Base-by-base conservation (phyloP, 495 filamentous ascomycete species). In the Penicillium tannophilum region DNA sequence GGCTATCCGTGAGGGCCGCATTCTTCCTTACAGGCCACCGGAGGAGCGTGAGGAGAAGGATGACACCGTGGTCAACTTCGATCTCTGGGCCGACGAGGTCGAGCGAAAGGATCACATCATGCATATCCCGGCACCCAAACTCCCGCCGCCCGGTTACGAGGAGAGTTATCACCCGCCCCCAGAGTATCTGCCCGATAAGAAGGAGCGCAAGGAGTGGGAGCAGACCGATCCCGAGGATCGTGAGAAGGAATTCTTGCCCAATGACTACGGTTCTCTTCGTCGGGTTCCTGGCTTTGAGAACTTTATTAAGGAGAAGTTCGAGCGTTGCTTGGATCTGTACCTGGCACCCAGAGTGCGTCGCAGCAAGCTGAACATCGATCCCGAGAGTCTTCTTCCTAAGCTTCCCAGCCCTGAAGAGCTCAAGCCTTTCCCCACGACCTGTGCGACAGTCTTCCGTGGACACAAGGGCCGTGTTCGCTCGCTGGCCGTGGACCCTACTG, bases 351-450 rank as follows among this genome's bases (percentile, higher is more conserved):
- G 94, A 61, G 87, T 98, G 55, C 86, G 95, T 54, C 87, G 93
- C 63, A 97, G 90, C 76, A 91, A 93, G 72, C 82, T 98, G 65
- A 96, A 97, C 73, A 97, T 98, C 66, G 94, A 98, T 63, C 94
- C 94, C 5, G 90, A 92, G 71, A 94, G 90, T 44, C 75, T 98
- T 36, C 84, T 98, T 39, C 95, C 94, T 24, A 98, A 98, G 69
- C 80, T 98, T 10, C 95, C 94, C n/a, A 89, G 87, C 57, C 94
- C 94, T 2, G 90, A 96, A 53, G 94, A 98, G 65, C 78, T 98
- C 46, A 87, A 88, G 64, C 94, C 94, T 3, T 98, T 98, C 81
- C 94, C 94, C 9, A 96, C 92, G 0, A 85, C 87, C 4, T 92
- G 88, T 55, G 87, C 90, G 20, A 90, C 90, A 1, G 79, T 96